A percentile compares a stretch with the other conserved stretches of the same genome.
phyloP scores from a whole-genome alignment of 73 alveolate genomes.

The Paramecium sexaurelia region DNA sequence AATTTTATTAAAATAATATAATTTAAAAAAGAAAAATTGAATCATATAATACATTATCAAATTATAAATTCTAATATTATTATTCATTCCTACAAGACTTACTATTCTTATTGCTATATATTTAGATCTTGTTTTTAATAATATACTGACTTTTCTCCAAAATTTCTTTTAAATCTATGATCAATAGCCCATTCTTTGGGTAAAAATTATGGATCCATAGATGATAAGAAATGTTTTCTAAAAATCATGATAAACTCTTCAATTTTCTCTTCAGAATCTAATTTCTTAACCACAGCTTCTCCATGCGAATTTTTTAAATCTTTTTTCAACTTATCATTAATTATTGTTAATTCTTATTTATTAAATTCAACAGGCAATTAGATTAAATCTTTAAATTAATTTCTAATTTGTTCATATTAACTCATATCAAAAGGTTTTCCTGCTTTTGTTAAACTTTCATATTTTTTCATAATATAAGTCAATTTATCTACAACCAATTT shows the following conservation, averaged over 20 bases:
- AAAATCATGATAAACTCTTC: constrained; percentile 90
- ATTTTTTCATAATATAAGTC: constrained; percentile 52
- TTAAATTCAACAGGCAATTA: constrained; percentile 48
- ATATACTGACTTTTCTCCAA: constrained; percentile 75
- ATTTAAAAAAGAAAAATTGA: too few species aligned
- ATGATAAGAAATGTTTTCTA: constrained; percentile 89
- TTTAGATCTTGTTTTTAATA: neutral
- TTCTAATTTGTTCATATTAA: constrained; percentile 4
- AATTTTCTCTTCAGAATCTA: constrained; percentile 71
- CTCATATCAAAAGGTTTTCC: constrained; percentile 63
- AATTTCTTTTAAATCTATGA: constrained; percentile 89
- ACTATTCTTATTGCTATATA: neutral
- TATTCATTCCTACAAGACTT: neutral
- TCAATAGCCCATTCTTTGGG: constrained; percentile 95
- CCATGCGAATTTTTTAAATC: constrained; percentile 84
- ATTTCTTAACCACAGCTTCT: constrained; percentile 82
- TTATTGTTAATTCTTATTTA: neutral
- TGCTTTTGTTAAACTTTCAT: constrained; percentile 66
- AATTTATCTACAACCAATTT: constrained; percentile 60
- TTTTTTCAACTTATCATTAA: constrained; percentile 74
- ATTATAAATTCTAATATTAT: too few species aligned
- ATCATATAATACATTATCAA: too few species aligned
- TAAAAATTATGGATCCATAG: constrained; percentile 89
- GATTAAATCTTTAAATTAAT: constrained; percentile 30
- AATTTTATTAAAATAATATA: too few species aligned